phyloP scores from a whole-genome alignment of 2,329 filamentous ascomycete species.

The Nothopassalora personata region DNA sequence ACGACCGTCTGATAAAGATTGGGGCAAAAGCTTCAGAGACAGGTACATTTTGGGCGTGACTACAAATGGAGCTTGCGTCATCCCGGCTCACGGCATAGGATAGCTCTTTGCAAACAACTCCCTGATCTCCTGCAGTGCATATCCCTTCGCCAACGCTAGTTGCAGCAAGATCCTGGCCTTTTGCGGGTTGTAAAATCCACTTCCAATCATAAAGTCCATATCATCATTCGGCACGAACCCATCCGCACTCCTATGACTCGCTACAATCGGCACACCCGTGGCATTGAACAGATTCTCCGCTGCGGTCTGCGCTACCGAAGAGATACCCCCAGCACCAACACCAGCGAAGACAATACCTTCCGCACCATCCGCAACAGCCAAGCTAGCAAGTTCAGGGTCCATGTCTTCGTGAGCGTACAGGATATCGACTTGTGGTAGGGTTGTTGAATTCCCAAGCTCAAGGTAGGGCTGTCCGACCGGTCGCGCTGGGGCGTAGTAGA shows the following conservation, averaged over 20 bases:
- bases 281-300: conserved; percentile 43
- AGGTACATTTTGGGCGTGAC: too few species aligned
- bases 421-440: conserved; percentile 52
- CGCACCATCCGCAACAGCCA: conserved; percentile 48
- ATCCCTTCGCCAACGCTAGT: conserved; percentile 31
- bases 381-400: conserved; percentile 41
- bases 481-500: conserved; percentile 52
- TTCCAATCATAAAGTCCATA: conserved; percentile 35
- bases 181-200: conserved; percentile 52
- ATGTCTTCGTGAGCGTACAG: conserved; percentile 52
- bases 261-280: conserved; percentile 47
- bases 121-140: conserved; percentile 42
- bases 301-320: conserved; percentile 35
- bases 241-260: conserved; percentile 48
- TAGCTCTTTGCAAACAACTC: conserved; percentile 25
- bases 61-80: too few species aligned
- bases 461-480: conserved; percentile 47
- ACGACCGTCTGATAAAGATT: too few species aligned
- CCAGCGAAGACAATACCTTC: conserved; percentile 53
- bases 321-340: conserved; percentile 51
- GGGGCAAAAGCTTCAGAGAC: too few species aligned
- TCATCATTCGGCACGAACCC: conserved; percentile 45
- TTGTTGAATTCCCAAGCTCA: conserved; percentile 33
- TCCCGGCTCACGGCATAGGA: background rate
- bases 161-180: conserved; percentile 51